Evolutionary conservation across 257 asterid species (phyloP).

Genomic region (Solanum dulcamara): DNA sequence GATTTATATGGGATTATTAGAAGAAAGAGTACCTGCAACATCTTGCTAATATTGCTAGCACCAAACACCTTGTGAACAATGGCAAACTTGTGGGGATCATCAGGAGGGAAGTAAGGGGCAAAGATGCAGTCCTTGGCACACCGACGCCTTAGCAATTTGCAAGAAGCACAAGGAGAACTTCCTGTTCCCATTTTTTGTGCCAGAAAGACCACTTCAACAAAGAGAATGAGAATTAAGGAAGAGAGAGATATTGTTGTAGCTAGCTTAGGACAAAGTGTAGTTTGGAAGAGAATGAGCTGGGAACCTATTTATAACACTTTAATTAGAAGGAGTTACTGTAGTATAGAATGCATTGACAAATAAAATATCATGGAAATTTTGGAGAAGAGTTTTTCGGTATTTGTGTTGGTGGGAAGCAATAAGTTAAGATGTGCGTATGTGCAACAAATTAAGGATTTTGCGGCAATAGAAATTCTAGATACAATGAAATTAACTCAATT

Average conservation of each 20-base stretch:
- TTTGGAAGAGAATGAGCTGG: conserved; percentile 19
- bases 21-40: conserved; percentile 57
- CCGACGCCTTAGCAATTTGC: conserved; percentile 78
- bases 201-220: neutral
- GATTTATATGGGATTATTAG: neutral
- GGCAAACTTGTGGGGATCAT: conserved; percentile 94
- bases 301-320: conserved; percentile 18
- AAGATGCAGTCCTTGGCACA: conserved; percentile 85
- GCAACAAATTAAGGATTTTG: too few relatives aligned
- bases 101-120: conserved; percentile 90
- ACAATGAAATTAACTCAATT: too few relatives aligned
- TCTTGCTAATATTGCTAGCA: conserved; percentile 90
- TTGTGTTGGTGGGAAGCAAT: neutral
- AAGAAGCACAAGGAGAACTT: conserved; percentile 84
- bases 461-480: too few relatives aligned
- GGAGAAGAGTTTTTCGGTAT: neutral
- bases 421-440: too few relatives aligned
- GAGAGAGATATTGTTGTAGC: neutral
- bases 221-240: neutral
- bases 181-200: conserved; percentile 43
- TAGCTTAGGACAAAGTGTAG: neutral
- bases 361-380: neutral
- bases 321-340: neutral
- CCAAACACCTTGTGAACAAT: conserved; percentile 94
- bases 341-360: conserved; percentile 4